phyloP scores from a whole-genome alignment of 805 yeast genomes.

The Pichia deserticola region DNA sequence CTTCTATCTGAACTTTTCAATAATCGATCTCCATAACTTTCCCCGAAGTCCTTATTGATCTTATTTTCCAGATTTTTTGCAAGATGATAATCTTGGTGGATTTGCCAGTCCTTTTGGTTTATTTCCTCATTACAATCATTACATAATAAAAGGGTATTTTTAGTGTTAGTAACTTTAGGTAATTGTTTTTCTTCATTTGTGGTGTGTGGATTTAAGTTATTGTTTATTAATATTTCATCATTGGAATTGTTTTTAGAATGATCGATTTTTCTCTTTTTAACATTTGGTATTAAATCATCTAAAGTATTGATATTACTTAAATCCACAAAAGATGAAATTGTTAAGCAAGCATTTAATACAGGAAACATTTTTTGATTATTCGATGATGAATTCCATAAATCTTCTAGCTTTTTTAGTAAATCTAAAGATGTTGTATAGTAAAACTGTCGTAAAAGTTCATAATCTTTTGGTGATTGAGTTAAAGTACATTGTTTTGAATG shows the following conservation, averaged over 20 bases:
- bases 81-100: constrained; percentile 26
- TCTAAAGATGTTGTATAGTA: constrained; percentile 18
- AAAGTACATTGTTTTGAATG: constrained; percentile 38
- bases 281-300: constrained; percentile 20
- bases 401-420: constrained; percentile 13
- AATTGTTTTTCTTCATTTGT: neutral
- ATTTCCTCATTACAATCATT: constrained; percentile 12
- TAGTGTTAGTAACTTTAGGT: neutral
- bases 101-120: constrained; percentile 3
- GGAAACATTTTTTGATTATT: constrained; percentile 33
- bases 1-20: neutral
- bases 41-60: constrained; percentile 13
- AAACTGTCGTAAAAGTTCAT: constrained; percentile 30
- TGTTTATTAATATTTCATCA: no score
- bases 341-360: constrained; percentile 41
- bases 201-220: no score
- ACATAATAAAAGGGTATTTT: no score
- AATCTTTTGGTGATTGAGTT: constrained; percentile 26
- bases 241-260: neutral
- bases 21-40: neutral
- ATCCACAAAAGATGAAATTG: constrained; percentile 40
- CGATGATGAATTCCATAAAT: constrained; percentile 19
- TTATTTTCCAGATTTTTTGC: constrained; percentile 18
- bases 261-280: constrained; percentile 3
- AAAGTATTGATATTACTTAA: constrained; percentile 22